These are phyloP conservation scores for Cladosporium sp. DNA, from an alignment of 2,329 filamentous ascomycete genomes.

Conservation along the genomic window DNA sequence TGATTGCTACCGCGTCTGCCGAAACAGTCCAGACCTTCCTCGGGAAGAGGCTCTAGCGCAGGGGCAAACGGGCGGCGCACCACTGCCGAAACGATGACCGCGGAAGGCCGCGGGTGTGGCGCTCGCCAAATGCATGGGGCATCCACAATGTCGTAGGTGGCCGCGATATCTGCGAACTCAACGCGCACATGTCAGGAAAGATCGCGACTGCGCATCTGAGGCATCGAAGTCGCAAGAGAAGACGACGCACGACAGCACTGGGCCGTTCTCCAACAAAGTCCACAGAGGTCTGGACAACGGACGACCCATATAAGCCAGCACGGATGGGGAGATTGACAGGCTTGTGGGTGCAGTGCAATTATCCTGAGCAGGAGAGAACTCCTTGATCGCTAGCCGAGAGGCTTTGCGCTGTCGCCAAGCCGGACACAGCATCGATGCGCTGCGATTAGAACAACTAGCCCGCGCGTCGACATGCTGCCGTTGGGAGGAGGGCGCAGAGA, in stretches of 20 bases:
- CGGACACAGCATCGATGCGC: not conserved
- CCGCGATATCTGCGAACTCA: not conserved
- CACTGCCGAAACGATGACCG: not conserved
- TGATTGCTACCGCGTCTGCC: not conserved
- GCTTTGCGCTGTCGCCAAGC: not conserved
- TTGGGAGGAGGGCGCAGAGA: not conserved
- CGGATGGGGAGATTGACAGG: not conserved
- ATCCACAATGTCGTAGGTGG: not conserved
- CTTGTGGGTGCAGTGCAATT: not conserved
- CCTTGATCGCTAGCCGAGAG: not conserved
- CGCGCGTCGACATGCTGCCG: not conserved
- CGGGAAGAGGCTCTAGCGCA: slow-evolving; percentile 3
- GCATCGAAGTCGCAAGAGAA: not conserved
- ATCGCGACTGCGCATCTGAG: not conserved
- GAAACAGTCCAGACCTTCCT: not conserved
- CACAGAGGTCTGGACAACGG: not conserved
- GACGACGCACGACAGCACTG: not conserved
- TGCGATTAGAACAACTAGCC: not conserved
- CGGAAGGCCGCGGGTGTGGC: not conserved
- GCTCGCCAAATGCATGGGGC: slow-evolving; percentile 3
- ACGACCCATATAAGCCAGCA: not conserved
- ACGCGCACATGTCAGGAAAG: not conserved
- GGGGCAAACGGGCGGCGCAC: not conserved
- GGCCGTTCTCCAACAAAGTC: not conserved
- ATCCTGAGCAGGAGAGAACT: not conserved